phyloP scores from a whole-genome alignment of 148 eudicot species.

The Heliosperma pusillum region DNA sequence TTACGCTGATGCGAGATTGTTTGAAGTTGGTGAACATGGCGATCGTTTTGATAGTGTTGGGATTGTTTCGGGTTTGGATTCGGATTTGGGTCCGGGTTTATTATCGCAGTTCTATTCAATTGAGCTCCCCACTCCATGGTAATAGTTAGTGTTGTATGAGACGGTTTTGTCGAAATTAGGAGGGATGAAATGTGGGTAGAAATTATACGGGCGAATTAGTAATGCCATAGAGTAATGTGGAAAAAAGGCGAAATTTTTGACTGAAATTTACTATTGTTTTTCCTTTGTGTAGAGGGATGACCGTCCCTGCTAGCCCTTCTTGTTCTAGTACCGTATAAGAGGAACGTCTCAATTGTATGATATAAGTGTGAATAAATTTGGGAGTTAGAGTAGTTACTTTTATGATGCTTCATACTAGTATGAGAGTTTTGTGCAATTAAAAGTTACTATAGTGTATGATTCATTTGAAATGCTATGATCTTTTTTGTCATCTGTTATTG shows the following conservation, averaged over 20 bases:
- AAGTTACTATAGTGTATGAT: neutral
- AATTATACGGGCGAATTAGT: too few relatives aligned
- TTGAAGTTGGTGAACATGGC: slow-evolving; percentile 20
- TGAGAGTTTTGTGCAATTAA: neutral
- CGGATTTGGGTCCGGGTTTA: slow-evolving; percentile 12
- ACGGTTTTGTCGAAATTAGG: neutral
- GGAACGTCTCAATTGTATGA: neutral
- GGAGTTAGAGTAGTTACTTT: neutral
- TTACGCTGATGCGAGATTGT: neutral
- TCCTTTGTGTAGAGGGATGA: too few relatives aligned
- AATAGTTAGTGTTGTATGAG: neutral
- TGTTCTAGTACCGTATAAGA: neutral
- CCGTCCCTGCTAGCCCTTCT: too few relatives aligned
- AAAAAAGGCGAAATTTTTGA: too few relatives aligned
- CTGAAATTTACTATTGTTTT: too few relatives aligned
- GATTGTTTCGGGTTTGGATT: slow-evolving; percentile 20
- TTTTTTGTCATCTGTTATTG: neutral
- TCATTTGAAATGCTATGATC: neutral
- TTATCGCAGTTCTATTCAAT: slow-evolving; percentile 13
- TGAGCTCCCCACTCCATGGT: slow-evolving; percentile 66
- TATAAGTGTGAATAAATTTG: neutral
- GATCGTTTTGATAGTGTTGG: slow-evolving; percentile 20
- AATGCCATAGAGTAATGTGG: too few relatives aligned
- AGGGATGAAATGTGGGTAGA: too few relatives aligned
- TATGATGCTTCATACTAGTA: neutral